Evolutionary conservation across 2,329 filamentous ascomycete genomes (phyloP).

Genomic region (Aspergillus brunneoviolaceus): DNA sequence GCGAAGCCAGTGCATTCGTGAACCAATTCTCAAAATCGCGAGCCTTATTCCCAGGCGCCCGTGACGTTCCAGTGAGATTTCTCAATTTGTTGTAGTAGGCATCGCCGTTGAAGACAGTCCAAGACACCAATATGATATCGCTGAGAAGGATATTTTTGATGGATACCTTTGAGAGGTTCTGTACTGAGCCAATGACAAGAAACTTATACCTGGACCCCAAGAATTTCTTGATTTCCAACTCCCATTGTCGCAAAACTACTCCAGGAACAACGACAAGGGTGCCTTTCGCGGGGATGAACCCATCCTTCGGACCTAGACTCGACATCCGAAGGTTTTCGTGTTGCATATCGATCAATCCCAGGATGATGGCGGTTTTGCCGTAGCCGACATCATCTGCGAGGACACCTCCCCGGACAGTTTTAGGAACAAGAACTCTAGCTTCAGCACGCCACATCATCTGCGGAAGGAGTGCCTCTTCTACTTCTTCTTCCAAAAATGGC

Average conservation of each 20-base stretch:
- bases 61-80: slow-evolving; percentile 50
- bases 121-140: slow-evolving; percentile 58
- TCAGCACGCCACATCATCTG: slow-evolving; percentile 59
- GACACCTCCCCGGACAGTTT: slow-evolving; percentile 56
- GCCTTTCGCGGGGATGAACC: slow-evolving; percentile 50
- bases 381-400: slow-evolving; percentile 65
- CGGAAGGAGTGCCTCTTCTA: slow-evolving; percentile 55
- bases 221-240: slow-evolving; percentile 54
- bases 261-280: slow-evolving; percentile 61
- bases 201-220: slow-evolving; percentile 46
- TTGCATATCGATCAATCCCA: slow-evolving; percentile 56
- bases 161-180: slow-evolving; percentile 42
- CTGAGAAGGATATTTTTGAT: slow-evolving; percentile 50
- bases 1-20: slow-evolving; percentile 39
- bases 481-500: slow-evolving; percentile 54
- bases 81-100: slow-evolving; percentile 53
- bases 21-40: slow-evolving; percentile 58
- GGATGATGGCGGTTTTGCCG: slow-evolving; percentile 63
- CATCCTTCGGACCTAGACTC: slow-evolving; percentile 10
- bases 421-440: slow-evolving; percentile 39
- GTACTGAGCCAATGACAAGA: slow-evolving; percentile 43
- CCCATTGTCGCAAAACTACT: slow-evolving; percentile 60
- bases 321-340: slow-evolving; percentile 28
- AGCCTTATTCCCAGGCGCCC: slow-evolving; percentile 40
- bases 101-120: slow-evolving; percentile 48